Percentiles rank a stretch among this genome's conserved stretches.
phyloP scores from a whole-genome alignment of 2,329 filamentous ascomycete species.

The Whalleya microplaca region DNA sequence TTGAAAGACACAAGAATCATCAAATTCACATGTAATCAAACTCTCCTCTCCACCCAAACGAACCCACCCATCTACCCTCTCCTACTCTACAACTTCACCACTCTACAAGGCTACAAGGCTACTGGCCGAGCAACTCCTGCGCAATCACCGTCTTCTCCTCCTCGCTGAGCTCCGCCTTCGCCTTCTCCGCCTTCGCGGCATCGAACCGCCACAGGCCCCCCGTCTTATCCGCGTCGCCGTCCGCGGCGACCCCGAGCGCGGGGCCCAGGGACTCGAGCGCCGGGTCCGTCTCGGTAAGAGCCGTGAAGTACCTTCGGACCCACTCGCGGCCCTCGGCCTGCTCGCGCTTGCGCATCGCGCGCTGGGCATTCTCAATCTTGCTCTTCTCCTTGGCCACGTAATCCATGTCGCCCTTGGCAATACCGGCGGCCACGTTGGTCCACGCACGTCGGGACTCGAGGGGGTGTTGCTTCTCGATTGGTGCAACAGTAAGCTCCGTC shows the following conservation, averaged over 20 bases:
- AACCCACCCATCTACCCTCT: no score
- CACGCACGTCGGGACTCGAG: constrained; percentile 82
- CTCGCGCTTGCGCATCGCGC: constrained; percentile 65
- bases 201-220: constrained; percentile 65
- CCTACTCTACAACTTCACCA: no score
- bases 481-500: constrained; percentile 41
- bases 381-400: constrained; percentile 72
- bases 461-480: constrained; percentile 73
- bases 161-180: constrained; percentile 36
- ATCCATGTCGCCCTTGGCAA: constrained; percentile 76
- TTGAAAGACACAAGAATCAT: no score
- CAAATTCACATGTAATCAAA: no score
- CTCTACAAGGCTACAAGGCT: background rate
- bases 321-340: constrained; percentile 68
- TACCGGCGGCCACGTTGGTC: constrained; percentile 74
- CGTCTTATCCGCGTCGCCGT: constrained; percentile 63
- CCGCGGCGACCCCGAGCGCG: constrained; percentile 49
- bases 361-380: constrained; percentile 80
- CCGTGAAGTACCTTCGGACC: constrained; percentile 82
- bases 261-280: constrained; percentile 50
- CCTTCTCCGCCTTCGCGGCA: constrained; percentile 48
- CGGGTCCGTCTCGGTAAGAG: constrained; percentile 47
- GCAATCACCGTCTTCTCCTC: constrained; percentile 45
- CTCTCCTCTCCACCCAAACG: no score
- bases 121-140: constrained; percentile 38